phyloP scores from a whole-genome alignment of 129 eudicot species.

The Sambucus nigra region DNA sequence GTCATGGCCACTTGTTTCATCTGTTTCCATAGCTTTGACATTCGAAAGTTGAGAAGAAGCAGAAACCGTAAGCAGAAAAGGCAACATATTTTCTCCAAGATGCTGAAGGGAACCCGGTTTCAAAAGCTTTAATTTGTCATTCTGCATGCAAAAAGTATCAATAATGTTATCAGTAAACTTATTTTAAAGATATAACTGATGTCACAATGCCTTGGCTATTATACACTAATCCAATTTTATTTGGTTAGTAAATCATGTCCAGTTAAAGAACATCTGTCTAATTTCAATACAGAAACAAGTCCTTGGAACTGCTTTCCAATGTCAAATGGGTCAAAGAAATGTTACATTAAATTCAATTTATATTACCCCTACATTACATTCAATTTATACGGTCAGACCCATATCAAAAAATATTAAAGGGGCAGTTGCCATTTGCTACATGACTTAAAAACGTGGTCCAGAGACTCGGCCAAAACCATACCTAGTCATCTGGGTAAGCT shows the following conservation, averaged over 20 bases:
- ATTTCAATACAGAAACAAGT: background rate
- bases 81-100: conserved; percentile 97
- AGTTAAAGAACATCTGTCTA: background rate
- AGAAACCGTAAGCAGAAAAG: conserved; percentile 72
- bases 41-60: conserved; percentile 55
- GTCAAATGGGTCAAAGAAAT: too few species aligned
- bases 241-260: background rate
- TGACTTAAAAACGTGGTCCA: too few species aligned
- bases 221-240: too few species aligned
- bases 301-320: background rate
- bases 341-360: too few species aligned
- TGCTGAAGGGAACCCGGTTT: conserved; percentile 94
- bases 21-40: conserved; percentile 27
- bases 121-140: conserved; percentile 80
- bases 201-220: too few species aligned
- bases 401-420: too few species aligned
- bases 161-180: background rate
- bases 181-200: background rate
- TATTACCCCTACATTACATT: too few species aligned
- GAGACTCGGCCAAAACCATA: too few species aligned
- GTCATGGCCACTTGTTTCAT: conserved; percentile 26
- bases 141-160: conserved; percentile 35
- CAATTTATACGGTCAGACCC: too few species aligned
- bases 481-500: too few species aligned
- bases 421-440: too few species aligned